Conservation (phyloP, 2,329 filamentous ascomycete species). For the Didymella sp. region DNA sequence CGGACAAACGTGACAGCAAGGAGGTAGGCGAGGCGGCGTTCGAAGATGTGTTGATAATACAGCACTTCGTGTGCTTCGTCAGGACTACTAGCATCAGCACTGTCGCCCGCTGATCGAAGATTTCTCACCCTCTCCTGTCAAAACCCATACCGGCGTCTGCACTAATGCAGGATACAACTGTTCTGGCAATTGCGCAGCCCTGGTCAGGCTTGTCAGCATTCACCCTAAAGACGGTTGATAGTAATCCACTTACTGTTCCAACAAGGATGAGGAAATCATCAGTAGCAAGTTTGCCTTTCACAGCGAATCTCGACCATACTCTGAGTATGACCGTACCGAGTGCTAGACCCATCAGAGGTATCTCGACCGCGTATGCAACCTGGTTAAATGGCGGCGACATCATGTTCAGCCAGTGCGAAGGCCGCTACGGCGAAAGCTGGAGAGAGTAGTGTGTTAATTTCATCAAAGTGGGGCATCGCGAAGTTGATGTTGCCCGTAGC, state of each 20-base stretch:
- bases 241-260: slow-evolving; percentile 22
- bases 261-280: slow-evolving; percentile 36
- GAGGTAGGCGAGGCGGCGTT: slow-evolving; percentile 46
- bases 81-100: slow-evolving; percentile 23
- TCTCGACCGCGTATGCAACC: slow-evolving; percentile 33
- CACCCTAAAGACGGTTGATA: not conserved
- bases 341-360: slow-evolving; percentile 36
- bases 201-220: slow-evolving; percentile 13
- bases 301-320: slow-evolving; percentile 33
- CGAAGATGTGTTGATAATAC: slow-evolving; percentile 41
- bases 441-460: not conserved
- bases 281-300: slow-evolving; percentile 33
- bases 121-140: slow-evolving; percentile 32
- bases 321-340: slow-evolving; percentile 32
- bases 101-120: too few species aligned
- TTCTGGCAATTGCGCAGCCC: slow-evolving; percentile 32
- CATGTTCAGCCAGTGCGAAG: not conserved
- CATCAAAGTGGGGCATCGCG: slow-evolving; percentile 12
- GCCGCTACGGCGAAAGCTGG: not conserved
- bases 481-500: slow-evolving; percentile 17
- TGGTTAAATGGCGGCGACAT: not conserved
- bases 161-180: slow-evolving; percentile 38
- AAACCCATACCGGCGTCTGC: slow-evolving; percentile 35
- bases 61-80: slow-evolving; percentile 29
- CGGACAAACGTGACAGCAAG: slow-evolving; percentile 44